phyloP scores from a whole-genome alignment of 148 eudicot genomes.

The Suaeda aralocaspica region DNA sequence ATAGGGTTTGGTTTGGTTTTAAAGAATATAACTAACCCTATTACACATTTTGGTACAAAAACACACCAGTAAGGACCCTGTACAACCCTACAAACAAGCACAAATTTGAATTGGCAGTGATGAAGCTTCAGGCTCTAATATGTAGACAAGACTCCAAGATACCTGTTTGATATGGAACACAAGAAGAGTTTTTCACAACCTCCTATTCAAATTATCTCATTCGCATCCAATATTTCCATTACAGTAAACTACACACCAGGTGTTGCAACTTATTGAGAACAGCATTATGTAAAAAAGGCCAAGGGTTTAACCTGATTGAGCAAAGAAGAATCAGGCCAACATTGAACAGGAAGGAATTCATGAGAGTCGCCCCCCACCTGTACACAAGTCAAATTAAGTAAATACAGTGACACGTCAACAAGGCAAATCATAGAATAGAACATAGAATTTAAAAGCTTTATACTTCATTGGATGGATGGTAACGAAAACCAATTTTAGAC shows the following conservation, averaged over 20 bases:
- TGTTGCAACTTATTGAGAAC: not conserved
- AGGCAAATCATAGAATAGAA: not conserved
- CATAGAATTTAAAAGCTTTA: constrained; percentile 13
- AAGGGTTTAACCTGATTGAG: constrained; percentile 72
- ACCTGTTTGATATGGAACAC: not conserved
- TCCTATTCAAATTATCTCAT: not conserved
- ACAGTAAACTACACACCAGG: not conserved
- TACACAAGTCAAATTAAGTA: constrained; percentile 22
- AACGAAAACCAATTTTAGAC: constrained; percentile 84
- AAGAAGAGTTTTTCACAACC: not conserved
- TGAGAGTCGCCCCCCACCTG: constrained; percentile 99
- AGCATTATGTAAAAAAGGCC: not conserved
- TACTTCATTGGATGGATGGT: constrained; percentile 99
- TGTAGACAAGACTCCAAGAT: not conserved
- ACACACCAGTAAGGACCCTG: too few species aligned
- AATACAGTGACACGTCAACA: constrained; percentile 1
- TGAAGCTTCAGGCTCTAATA: not conserved
- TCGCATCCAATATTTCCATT: constrained; percentile 11
- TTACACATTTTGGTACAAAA: too few species aligned
- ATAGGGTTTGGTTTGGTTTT: too few species aligned
- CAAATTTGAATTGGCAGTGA: not conserved
- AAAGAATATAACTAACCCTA: too few species aligned
- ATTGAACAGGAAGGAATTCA: constrained; percentile 95
- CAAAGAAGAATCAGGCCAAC: constrained; percentile 97
- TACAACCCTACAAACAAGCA: not conserved